Evolutionary conservation across 495 filamentous ascomycete genomes (phyloP).

Genomic region (Xylaria telfairii): DNA sequence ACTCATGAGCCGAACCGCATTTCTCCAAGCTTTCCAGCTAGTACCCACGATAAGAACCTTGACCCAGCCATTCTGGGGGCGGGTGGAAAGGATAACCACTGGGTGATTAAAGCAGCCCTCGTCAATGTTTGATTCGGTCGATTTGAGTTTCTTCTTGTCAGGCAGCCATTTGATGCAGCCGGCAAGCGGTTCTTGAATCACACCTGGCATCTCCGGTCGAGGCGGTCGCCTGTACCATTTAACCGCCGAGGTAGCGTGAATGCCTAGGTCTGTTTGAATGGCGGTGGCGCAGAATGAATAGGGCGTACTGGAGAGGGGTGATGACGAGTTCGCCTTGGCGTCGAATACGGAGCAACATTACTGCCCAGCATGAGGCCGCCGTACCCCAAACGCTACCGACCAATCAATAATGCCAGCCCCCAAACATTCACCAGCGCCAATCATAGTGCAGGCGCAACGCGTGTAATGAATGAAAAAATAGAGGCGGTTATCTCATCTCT

Average conservation of each 20-base stretch:
- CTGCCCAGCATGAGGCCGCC: background rate
- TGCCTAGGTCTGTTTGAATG: background rate
- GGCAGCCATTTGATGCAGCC: constrained; percentile 41
- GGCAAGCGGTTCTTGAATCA: constrained; percentile 23
- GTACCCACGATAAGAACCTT: constrained; percentile 34
- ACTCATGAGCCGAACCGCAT: background rate
- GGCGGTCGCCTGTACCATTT: background rate
- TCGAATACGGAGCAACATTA: background rate
- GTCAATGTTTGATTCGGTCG: constrained; percentile 29
- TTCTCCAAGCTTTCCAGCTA: background rate
- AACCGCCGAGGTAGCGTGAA: background rate
- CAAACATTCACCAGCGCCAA: background rate
- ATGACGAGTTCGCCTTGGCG: background rate
- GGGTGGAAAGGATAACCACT: constrained; percentile 36
- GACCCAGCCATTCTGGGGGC: constrained; percentile 26
- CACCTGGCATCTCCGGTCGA: constrained; percentile 19
- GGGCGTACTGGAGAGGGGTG: background rate
- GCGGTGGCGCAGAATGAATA: background rate
- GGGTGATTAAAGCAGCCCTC: constrained; percentile 38
- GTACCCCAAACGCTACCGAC: background rate
- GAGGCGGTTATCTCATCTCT: background rate
- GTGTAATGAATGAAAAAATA: background rate
- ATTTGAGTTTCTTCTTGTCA: constrained; percentile 21
- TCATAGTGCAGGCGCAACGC: background rate
- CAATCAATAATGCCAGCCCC: constrained; percentile 5